Evolutionary conservation across 2,329 filamentous ascomycete species (phyloP), one percentile per base, ranked within the genome.

Genomic region (Apiospora rasikravindrae): DNA sequence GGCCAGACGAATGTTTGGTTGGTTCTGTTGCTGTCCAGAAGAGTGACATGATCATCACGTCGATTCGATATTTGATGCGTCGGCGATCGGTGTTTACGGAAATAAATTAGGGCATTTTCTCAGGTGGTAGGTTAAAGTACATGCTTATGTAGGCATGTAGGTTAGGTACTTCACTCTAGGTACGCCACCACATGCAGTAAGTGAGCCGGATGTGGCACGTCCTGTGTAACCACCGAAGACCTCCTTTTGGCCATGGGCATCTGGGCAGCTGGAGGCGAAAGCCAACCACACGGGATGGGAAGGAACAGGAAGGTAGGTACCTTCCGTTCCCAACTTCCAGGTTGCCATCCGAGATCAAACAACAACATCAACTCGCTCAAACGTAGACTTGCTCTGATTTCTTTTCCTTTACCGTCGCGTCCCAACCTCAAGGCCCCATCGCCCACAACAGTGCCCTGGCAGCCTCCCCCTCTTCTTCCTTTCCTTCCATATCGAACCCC

Each of bases 241-340:
- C 53, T 61, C 53, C 53, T 61, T 61, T 61, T 61, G 16, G 29
- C 53, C 29, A 61, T 37, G 29, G 53, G 26, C 33, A 64, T 40
- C 19, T 64, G 57, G 57, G 57, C 57, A 64, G 57, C 57, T 64
- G 57, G 57, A 64, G 57, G 57, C 57, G 57, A 40, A 40, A 40
- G 22, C 33, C 57, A 37, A 22, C 53, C 33, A 26, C 2, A 57
- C 14, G 33, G 57, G 57, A 64, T 64, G 33, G 33, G 33, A 64
- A 64, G 29, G 57, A 40, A 40, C 57, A 64, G 57, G 57, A 24
- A 40, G 57, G 57, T 40, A 24, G 33, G 57, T 40, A 64, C 57
- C 40, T 61, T n/a, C 57, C 57, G 19, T 64, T 64, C 57, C 57
- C 57, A 24, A 64, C 57, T 40, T 40, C 57, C 33, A 64, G 57